phyloP scores from a whole-genome alignment of 176 grass and related monocot species.

The Juncus inflexus region DNA sequence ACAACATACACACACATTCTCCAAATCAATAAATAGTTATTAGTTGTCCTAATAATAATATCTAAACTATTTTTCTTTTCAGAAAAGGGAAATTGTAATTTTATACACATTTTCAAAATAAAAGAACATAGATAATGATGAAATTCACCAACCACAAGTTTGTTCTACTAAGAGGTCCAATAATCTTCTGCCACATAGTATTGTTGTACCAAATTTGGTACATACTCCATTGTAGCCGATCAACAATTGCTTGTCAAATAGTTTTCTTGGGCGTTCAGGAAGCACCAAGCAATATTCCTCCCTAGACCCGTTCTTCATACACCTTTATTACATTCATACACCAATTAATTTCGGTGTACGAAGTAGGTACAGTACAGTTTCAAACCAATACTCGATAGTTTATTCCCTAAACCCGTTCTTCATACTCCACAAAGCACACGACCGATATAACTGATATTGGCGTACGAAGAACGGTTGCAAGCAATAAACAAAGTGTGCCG shows the following conservation, averaged over 20 bases:
- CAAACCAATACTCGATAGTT: background rate
- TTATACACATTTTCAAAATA: too few species aligned
- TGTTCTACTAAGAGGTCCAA: too few species aligned
- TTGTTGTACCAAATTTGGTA: background rate
- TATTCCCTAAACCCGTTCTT: slow-evolving; percentile 1
- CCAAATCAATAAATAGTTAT: too few species aligned
- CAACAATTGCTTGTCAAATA: background rate
- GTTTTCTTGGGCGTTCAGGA: slow-evolving; percentile 8
- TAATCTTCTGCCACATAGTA: too few species aligned
- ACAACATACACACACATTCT: too few species aligned
- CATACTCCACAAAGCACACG: background rate
- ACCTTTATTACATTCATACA: background rate
- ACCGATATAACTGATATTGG: background rate
- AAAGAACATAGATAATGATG: too few species aligned
- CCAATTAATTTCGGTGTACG: too few species aligned
- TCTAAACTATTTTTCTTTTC: too few species aligned
- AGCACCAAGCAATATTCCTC: background rate
- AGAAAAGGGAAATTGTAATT: too few species aligned
- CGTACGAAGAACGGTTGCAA: background rate
- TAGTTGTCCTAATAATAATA: too few species aligned
- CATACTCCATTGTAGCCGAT: slow-evolving; percentile 21
- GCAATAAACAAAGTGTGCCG: background rate
- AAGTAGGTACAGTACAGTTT: too few species aligned
- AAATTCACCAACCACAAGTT: too few species aligned
- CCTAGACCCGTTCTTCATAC: background rate